Evolutionary conservation across 305 asterid genomes (phyloP).

Genomic region (Fraxinus floribunda): DNA sequence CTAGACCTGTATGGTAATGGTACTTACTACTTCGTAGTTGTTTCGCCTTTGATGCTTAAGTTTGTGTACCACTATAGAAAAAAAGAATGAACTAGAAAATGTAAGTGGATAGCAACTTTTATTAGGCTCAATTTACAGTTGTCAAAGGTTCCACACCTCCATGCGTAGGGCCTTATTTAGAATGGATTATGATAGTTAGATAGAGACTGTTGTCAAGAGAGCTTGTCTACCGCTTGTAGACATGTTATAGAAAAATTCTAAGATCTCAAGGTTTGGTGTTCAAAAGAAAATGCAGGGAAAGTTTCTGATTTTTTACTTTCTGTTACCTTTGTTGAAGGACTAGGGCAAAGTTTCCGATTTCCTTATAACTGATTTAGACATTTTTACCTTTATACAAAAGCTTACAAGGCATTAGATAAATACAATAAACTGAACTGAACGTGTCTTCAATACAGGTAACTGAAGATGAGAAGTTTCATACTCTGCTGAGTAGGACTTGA

Average conservation of each 20-base stretch:
- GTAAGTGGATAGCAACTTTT: background rate
- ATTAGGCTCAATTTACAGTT: background rate
- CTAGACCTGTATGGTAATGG: background rate
- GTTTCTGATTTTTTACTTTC: background rate
- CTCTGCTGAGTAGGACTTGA: background rate
- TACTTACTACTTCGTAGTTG: background rate
- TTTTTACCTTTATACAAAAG: background rate
- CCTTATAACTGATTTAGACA: background rate
- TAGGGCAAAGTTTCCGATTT: background rate
- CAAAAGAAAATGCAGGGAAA: background rate
- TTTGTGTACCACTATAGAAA: background rate
- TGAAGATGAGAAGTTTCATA: slow-evolving; percentile 14
- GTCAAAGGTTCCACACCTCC: background rate
- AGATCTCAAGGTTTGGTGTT: background rate
- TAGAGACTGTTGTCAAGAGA: background rate
- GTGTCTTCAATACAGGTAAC: slow-evolving; percentile 4
- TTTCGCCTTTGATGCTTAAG: background rate
- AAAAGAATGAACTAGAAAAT: background rate
- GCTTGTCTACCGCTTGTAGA: background rate
- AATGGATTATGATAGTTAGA: background rate
- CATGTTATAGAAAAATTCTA: background rate
- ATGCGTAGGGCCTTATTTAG: background rate
- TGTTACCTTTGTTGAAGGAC: background rate
- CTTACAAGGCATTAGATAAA: background rate
- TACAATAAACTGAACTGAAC: background rate